Percentiles rank a stretch among this genome's conserved stretches.
Evolutionary conservation across 2,329 filamentous ascomycete species (phyloP).

Genomic region (Curvularia sp.): DNA sequence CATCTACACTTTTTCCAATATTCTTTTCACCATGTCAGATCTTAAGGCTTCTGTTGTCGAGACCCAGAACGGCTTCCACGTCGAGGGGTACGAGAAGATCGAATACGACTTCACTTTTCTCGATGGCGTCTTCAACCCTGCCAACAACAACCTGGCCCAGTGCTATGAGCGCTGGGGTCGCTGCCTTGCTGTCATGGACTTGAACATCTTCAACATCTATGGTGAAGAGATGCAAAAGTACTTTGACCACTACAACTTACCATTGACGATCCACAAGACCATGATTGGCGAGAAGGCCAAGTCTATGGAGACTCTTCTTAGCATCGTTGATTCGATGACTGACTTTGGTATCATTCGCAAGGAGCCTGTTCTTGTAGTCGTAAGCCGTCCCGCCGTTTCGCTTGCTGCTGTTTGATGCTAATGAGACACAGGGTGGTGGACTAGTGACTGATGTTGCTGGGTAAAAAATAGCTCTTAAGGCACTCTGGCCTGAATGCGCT

Average conservation of each 20-base stretch:
- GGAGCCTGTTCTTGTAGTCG: slow-evolving; percentile 51
- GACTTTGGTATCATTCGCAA: slow-evolving; percentile 74
- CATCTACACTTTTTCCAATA: slow-evolving; percentile 19
- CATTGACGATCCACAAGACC: slow-evolving; percentile 72
- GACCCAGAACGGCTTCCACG: slow-evolving; percentile 70
- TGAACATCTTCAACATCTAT: slow-evolving; percentile 74
- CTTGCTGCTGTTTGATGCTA: slow-evolving; percentile 8
- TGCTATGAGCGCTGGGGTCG: slow-evolving; percentile 71
- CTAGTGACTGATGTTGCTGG: slow-evolving; percentile 63
- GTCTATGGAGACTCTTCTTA: slow-evolving; percentile 72
- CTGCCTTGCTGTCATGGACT: slow-evolving; percentile 72
- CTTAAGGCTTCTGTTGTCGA: slow-evolving; percentile 68
- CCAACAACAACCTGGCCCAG: slow-evolving; percentile 67
- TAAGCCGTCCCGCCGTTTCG: slow-evolving; percentile 22
- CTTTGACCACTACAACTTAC: slow-evolving; percentile 68
- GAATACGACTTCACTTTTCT: slow-evolving; percentile 78
- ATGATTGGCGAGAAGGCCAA: slow-evolving; percentile 79
- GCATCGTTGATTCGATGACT: slow-evolving; percentile 76
- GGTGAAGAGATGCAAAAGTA: slow-evolving; percentile 70
- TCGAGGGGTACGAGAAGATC: slow-evolving; percentile 77
- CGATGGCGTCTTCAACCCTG: slow-evolving; percentile 69
- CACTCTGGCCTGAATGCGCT: slow-evolving; percentile 55
- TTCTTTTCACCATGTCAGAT: slow-evolving; percentile 66
- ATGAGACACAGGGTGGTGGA: slow-evolving; percentile 50
- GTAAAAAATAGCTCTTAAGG: slow-evolving; percentile 60